phyloP scores from a whole-genome alignment of 2,329 filamentous ascomycete species.

The Alternaria ethzedia region DNA sequence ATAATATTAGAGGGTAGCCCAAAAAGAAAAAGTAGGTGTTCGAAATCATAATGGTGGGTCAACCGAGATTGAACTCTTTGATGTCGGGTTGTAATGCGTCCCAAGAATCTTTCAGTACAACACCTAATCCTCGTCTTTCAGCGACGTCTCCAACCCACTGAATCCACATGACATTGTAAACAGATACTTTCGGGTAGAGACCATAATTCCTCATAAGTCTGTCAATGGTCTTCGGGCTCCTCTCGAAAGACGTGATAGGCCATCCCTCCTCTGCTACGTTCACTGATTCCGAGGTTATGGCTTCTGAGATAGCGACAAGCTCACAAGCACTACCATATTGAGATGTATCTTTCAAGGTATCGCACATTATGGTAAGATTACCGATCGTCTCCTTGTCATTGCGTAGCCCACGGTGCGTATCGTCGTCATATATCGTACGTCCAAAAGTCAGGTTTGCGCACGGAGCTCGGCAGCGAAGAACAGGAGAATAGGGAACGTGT shows the following conservation, averaged over 20 bases:
- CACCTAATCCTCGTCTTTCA: neutral
- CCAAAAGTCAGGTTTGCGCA: neutral
- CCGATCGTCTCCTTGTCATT: neutral
- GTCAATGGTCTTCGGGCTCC: no score
- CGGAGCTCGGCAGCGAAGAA: neutral
- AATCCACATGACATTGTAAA: neutral
- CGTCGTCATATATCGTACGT: neutral
- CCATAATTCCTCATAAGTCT: no score
- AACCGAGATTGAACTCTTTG: neutral
- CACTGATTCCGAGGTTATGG: neutral
- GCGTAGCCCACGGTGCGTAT: neutral
- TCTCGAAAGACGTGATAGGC: neutral
- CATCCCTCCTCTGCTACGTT: neutral
- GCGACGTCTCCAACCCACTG: neutral
- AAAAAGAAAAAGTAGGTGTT: neutral
- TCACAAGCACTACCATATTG: neutral
- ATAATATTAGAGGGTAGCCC: no score
- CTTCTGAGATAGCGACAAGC: neutral
- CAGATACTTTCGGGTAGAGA: neutral
- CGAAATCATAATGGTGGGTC: neutral
- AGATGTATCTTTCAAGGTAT: no score
- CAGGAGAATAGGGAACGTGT: neutral
- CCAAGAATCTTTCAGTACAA: neutral
- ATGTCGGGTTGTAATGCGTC: neutral
- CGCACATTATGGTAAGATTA: neutral